Conservation (phyloP, 306 rosid species). For the Quercus parvula region DNA sequence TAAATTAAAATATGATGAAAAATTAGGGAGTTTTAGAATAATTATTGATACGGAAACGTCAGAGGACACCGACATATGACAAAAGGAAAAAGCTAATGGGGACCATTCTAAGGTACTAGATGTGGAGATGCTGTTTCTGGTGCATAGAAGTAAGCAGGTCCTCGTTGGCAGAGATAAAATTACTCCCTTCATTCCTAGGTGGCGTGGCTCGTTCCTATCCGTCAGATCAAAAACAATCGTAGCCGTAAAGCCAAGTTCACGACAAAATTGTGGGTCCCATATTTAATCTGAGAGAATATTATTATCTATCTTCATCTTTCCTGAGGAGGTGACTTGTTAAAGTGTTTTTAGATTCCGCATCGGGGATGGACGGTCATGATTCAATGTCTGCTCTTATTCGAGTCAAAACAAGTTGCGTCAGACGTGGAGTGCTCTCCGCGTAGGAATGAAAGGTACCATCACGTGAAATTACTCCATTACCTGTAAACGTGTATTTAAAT, state of each 20-base stretch:
- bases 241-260: background rate
- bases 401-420: slow-evolving; percentile 18
- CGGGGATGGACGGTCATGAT: slow-evolving; percentile 16
- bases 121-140: background rate
- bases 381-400: background rate
- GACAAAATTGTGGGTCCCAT: background rate
- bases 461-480: background rate
- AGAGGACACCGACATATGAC: slow-evolving; percentile 22
- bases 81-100: background rate
- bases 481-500: background rate
- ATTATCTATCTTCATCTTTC: too few relatives aligned
- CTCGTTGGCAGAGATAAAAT: slow-evolving; percentile 8
- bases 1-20: too few relatives aligned
- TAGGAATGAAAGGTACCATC: background rate
- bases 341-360: slow-evolving; percentile 3
- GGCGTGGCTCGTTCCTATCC: slow-evolving; percentile 5
- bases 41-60: slow-evolving; percentile 10
- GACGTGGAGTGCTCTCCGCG: slow-evolving; percentile 33
- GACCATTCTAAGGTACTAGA: slow-evolving; percentile 4
- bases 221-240: background rate
- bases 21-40: too few relatives aligned
- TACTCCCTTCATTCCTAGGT: background rate
- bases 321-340: slow-evolving; percentile 4
- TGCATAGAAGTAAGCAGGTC: background rate
- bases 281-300: too few relatives aligned